These are phyloP conservation scores for Colletotrichum tamarilloi DNA, from an alignment of 2,329 filamentous ascomycete species.

Conservation along the genomic window DNA sequence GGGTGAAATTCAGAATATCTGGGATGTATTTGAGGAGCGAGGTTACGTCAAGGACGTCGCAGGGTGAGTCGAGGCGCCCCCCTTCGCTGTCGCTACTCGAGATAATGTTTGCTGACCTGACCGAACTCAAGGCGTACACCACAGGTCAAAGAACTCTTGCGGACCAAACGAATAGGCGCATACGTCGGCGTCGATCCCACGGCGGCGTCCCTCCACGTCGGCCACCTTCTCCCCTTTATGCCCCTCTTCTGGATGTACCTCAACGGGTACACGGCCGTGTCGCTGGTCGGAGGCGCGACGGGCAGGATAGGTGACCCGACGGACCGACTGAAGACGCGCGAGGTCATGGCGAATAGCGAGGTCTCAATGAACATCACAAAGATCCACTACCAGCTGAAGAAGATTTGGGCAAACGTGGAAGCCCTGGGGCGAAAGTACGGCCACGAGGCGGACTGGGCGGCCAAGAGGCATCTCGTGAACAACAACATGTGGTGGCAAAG, in stretches of 20 bases:
- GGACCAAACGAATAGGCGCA: conserved; percentile 72
- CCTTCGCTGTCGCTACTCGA: neutral
- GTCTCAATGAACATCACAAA: conserved; percentile 73
- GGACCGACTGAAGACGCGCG: conserved; percentile 72
- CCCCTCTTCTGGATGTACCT: conserved; percentile 86
- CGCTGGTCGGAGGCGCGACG: conserved; percentile 79
- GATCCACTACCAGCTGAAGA: conserved; percentile 76
- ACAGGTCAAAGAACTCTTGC: conserved; percentile 72
- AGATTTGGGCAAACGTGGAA: conserved; percentile 81
- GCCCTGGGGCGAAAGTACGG: conserved; percentile 72
- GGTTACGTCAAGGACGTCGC: conserved; percentile 80
- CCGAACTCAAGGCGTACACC: conserved; percentile 52
- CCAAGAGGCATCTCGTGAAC: conserved; percentile 77
- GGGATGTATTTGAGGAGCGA: conserved; percentile 75
- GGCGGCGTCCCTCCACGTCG: conserved; percentile 81
- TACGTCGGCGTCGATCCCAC: conserved; percentile 89
- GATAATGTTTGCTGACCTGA: conserved; percentile 14
- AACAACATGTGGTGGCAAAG: conserved; percentile 87
- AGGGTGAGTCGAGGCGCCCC: conserved; percentile 61
- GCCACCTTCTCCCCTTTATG: conserved; percentile 85
- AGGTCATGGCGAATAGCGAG: conserved; percentile 60
- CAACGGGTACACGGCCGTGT: conserved; percentile 75
- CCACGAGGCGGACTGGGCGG: conserved; percentile 71
- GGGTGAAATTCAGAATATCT: conserved; percentile 64
- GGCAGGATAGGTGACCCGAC: conserved; percentile 84